Percentiles rank a stretch among this genome's conserved stretches.
Conservation (phyloP, 768 basidiomycete genomes). For the Russula foetens region DNA sequence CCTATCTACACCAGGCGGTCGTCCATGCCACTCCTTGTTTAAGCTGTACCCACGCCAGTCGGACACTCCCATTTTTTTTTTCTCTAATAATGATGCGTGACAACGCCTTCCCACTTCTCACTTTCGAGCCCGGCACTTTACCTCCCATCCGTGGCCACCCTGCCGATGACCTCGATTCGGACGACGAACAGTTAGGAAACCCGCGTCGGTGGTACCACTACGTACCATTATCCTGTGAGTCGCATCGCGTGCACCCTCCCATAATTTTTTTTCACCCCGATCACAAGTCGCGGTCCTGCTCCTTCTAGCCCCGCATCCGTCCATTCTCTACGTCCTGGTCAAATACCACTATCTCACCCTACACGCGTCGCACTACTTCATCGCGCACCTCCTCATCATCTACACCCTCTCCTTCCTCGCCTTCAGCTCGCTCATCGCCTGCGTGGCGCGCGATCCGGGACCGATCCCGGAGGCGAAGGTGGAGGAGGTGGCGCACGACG, state of each 20-base stretch:
- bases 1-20: background rate
- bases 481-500: constrained; percentile 2
- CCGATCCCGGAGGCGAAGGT: constrained; percentile 31
- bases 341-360: constrained; percentile 56
- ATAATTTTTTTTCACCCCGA: background rate
- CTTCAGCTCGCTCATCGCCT: constrained; percentile 65
- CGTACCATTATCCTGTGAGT: constrained; percentile 16
- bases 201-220: constrained; percentile 19
- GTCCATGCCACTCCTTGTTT: background rate
- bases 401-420: constrained; percentile 63
- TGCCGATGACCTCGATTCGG: constrained; percentile 4
- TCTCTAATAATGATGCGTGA: background rate
- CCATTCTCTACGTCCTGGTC: constrained; percentile 56
- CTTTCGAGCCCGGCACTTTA: constrained; percentile 6
- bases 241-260: background rate
- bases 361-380: constrained; percentile 38
- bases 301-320: constrained; percentile 68
- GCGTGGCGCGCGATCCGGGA: constrained; percentile 69
- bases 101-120: background rate
- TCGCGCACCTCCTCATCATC: constrained; percentile 46
- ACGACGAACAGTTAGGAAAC: constrained; percentile 1
- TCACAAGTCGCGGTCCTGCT: constrained; percentile 41
- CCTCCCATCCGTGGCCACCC: background rate
- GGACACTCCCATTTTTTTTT: background rate
- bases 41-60: background rate